Base-by-base conservation (phyloP, 2,329 filamentous ascomycete genomes). In the Aspergillus spinulosporus region DNA sequence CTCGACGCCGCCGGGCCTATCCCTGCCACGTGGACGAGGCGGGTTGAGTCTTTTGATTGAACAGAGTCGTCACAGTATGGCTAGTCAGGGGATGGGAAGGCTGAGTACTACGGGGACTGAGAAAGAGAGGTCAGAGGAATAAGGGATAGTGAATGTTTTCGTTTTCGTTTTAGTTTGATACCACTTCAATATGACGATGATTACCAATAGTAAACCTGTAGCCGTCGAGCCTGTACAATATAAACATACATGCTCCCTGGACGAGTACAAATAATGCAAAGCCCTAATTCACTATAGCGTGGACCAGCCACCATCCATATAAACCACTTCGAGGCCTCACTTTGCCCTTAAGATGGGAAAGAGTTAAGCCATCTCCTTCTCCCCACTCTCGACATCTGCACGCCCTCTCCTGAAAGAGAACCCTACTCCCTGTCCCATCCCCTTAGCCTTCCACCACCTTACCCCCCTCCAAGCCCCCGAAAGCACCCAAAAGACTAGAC, bases 401-500 rank as follows among this genome's bases (percentile, higher is more conserved):
- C 31, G 14, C 21, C 21, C 21, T 36, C 37, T 42, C 32, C 42
- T 31, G 14, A 52, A 52, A 21, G 21, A 21, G 21, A 21, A 21
- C 21, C 21, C 21, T 21, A 9, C n/a, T 40, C 37, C 21, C 32
- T 43, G 45, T 11, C 56, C 7, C 36, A 6, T 21, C 14, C 58
- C 55, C 21, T 57, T 49, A 5, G 62, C 62, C 62, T 64, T 69
- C 63, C 69, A 66, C 70, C 71, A 76, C 46, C 71, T 64, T 52
- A 75, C 7, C 32, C 73, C 67, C 37, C 63, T 67, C 68, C 70
- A 74, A 5, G 62, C 62, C 21, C 83, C 81, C 2, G 84, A 86
- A 46, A 87, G 72, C 49, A 91, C 75, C 92, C 92, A 96, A 49
- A 96, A 79, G 12, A 90, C 69, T 71, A 90, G 82, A 70, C 88